Conservation (phyloP, 2,329 filamentous ascomycete genomes). For the Ophiostoma himal-ulmi region DNA sequence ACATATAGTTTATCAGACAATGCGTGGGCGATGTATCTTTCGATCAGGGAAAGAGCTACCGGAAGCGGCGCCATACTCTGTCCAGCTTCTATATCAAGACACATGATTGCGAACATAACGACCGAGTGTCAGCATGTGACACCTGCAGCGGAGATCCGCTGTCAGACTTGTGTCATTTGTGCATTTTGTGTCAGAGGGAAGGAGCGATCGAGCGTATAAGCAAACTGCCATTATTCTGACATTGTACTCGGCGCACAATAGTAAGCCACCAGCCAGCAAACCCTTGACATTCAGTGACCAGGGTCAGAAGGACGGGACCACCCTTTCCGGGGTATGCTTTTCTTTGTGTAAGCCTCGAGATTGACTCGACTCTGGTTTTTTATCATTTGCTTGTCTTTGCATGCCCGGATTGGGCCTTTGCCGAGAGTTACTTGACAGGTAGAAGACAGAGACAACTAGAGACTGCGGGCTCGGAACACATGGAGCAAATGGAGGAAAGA, state of each 20-base stretch:
- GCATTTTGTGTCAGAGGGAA: not conserved
- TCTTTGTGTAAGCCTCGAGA: not conserved
- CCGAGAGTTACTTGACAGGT: not conserved
- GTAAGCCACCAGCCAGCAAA: not conserved
- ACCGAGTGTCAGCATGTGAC: constrained; percentile 6
- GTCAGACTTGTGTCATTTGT: not conserved
- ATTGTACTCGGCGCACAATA: not conserved
- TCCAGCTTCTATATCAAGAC: not conserved
- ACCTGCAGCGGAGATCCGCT: not conserved
- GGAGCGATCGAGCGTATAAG: not conserved
- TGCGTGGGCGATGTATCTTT: not conserved
- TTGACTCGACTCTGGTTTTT: not conserved
- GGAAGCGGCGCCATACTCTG: not conserved
- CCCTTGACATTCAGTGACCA: not conserved
- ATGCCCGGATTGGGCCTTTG: not conserved
- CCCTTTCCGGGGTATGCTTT: not conserved
- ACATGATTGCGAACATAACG: not conserved
- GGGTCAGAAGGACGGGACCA: constrained; percentile 5
- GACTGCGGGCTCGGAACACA: not conserved
- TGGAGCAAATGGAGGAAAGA: not conserved
- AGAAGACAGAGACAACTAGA: no score
- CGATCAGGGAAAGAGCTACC: not conserved
- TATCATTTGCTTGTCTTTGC: not conserved
- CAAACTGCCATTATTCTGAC: not conserved
- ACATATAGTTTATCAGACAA: not conserved